A percentile compares a stretch with the other conserved stretches of the same genome.
Conservation (phyloP, 2,329 filamentous ascomycete genomes). For the Trichocomaceae sp. region DNA sequence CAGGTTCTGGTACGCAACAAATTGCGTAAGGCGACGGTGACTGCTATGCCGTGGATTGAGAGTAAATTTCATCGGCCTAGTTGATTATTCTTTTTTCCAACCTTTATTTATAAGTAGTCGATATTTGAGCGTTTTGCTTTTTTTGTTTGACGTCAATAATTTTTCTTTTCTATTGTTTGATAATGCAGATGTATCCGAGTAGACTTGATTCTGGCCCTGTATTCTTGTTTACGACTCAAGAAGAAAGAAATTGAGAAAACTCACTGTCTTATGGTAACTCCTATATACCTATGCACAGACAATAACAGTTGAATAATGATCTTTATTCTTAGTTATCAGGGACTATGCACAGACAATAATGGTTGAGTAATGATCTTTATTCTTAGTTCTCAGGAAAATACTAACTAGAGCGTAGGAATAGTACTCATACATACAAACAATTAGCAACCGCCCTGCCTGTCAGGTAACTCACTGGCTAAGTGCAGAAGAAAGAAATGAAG, state of each 20-base stretch:
- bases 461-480: not conserved
- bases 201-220: no score
- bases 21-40: conserved; percentile 65
- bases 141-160: no score
- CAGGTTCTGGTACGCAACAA: conserved; percentile 71
- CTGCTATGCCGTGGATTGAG: conserved; percentile 83
- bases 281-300: no score
- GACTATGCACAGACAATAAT: no score
- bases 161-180: not conserved
- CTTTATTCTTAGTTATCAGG: not conserved
- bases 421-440: conserved; percentile 12
- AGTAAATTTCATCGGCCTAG: conserved; percentile 61
- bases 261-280: no score
- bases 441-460: not conserved
- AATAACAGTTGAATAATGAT: not conserved
- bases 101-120: no score
- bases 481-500: not conserved
- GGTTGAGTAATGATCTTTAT: not conserved
- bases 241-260: no score
- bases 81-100: not conserved
- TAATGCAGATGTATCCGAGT: not conserved
- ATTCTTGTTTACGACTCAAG: no score
- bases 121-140: conserved; percentile 3
- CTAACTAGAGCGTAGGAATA: conserved; percentile 1
- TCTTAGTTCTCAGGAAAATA: not conserved